phyloP scores from a whole-genome alignment of 208 protist genomes.

The Giardia muris region DNA sequence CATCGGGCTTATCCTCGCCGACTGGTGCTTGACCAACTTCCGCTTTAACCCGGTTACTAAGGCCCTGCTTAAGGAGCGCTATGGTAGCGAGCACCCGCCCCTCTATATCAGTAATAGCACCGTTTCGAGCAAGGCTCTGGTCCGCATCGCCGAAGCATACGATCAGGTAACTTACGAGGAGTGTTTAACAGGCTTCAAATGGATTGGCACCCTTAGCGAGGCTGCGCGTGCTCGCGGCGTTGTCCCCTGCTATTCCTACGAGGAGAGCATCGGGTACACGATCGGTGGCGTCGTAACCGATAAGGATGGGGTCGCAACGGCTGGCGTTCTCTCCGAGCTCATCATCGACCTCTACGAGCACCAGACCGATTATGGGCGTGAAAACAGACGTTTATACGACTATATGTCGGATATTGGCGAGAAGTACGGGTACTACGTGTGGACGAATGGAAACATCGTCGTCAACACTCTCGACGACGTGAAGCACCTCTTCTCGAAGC shows the following conservation, averaged over 20 bases:
- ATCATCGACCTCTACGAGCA: slow-evolving; percentile 48
- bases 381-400: not conserved
- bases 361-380: not conserved
- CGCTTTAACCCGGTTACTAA: not conserved
- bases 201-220: slow-evolving; percentile 59
- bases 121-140: slow-evolving; percentile 64
- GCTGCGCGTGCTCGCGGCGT: slow-evolving; percentile 43
- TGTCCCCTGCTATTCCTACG: slow-evolving; percentile 65
- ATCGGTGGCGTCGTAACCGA: slow-evolving; percentile 62
- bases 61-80: not conserved
- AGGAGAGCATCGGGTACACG: slow-evolving; percentile 73
- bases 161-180: slow-evolving; percentile 63
- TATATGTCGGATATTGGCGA: not conserved
- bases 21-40: slow-evolving; percentile 59
- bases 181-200: slow-evolving; percentile 94
- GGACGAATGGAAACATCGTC: not conserved
- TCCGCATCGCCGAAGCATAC: slow-evolving; percentile 66
- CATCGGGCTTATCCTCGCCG: slow-evolving; percentile 73
- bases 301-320: slow-evolving; percentile 84
- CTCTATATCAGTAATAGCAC: slow-evolving; percentile 51
- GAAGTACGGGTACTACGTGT: slow-evolving; percentile 5
- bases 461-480: not conserved
- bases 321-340: slow-evolving; percentile 67
- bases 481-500: not conserved
- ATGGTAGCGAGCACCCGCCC: slow-evolving; percentile 21